A percentile compares a stretch with the other conserved stretches of the same genome.
Evolutionary conservation across 306 rosid genomes (phyloP).

Genomic region (Prunus salicina): DNA sequence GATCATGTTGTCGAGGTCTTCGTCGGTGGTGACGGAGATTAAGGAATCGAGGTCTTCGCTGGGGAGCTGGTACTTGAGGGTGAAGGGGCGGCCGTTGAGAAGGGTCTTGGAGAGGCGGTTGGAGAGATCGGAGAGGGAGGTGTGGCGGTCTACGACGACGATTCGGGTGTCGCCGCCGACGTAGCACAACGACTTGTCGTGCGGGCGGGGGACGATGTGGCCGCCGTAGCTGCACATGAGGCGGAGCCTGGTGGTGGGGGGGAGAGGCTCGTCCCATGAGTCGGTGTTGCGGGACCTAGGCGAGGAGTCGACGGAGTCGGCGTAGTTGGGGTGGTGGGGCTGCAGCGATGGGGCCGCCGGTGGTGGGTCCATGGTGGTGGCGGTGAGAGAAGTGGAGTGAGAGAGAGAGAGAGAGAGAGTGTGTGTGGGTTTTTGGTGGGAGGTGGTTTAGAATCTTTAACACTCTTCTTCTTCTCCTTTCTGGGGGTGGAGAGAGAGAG

Average conservation of each 20-base stretch:
- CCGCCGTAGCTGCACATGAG: conserved; percentile 98
- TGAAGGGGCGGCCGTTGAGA: conserved; percentile 54
- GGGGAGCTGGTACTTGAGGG: conserved; percentile 88
- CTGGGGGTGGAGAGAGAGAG: background rate
- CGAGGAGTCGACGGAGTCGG: conserved; percentile 77
- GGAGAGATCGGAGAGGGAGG: conserved; percentile 64
- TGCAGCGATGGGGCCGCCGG: conserved; percentile 28
- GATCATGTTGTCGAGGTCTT: conserved; percentile 94
- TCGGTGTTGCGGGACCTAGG: conserved; percentile 85
- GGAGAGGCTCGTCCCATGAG: conserved; percentile 75
- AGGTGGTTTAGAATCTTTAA: background rate
- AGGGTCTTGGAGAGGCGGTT: conserved; percentile 77
- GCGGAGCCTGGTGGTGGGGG: conserved; percentile 57
- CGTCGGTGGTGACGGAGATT: conserved; percentile 86
- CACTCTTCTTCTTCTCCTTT: conserved; percentile 1
- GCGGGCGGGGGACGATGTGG: conserved; percentile 94
- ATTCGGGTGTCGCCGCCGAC: conserved; percentile 94
- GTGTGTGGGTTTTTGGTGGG: background rate
- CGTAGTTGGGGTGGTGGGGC: conserved; percentile 44
- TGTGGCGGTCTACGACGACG: conserved; percentile 66
- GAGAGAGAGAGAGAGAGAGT: background rate
- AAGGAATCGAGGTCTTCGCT: conserved; percentile 91
- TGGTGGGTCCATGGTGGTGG: conserved; percentile 38
- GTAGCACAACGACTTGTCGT: conserved; percentile 89
- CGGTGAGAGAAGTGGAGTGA: conserved; percentile 12